Conservation (phyloP, 805 yeast species). For the Yarrowia bubula region DNA sequence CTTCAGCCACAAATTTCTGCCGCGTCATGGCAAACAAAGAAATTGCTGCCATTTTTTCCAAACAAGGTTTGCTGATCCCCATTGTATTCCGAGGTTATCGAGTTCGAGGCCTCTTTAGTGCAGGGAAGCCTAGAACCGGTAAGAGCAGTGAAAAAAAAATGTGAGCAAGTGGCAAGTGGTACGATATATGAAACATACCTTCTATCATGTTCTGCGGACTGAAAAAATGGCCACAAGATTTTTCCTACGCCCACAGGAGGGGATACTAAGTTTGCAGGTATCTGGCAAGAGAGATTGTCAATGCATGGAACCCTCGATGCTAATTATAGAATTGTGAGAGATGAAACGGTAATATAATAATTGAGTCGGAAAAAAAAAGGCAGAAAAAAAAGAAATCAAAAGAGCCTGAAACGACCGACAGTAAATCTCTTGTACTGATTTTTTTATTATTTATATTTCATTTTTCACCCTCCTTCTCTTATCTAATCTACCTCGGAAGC, state of each 20-base stretch:
- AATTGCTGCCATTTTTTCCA: not conserved
- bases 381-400: not conserved
- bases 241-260: too few relatives aligned
- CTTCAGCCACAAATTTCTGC: not conserved
- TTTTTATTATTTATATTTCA: too few relatives aligned
- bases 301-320: not conserved
- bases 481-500: not conserved
- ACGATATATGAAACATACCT: too few relatives aligned
- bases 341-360: slow-evolving; percentile 7
- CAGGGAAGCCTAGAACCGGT: not conserved
- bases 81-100: slow-evolving; percentile 7
- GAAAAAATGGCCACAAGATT: too few relatives aligned
- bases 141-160: not conserved
- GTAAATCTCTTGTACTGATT: too few relatives aligned
- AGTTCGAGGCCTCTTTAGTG: not conserved
- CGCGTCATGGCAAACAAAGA: not conserved
- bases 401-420: too few relatives aligned
- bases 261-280: too few relatives aligned
- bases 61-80: not conserved
- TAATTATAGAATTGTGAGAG: not conserved
- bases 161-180: too few relatives aligned
- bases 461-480: too few relatives aligned
- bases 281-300: too few relatives aligned
- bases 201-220: too few relatives aligned
- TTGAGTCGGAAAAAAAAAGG: not conserved